phyloP scores from a whole-genome alignment of 2,329 filamentous ascomycete genomes.

The Colletotrichum nymphaeae region DNA sequence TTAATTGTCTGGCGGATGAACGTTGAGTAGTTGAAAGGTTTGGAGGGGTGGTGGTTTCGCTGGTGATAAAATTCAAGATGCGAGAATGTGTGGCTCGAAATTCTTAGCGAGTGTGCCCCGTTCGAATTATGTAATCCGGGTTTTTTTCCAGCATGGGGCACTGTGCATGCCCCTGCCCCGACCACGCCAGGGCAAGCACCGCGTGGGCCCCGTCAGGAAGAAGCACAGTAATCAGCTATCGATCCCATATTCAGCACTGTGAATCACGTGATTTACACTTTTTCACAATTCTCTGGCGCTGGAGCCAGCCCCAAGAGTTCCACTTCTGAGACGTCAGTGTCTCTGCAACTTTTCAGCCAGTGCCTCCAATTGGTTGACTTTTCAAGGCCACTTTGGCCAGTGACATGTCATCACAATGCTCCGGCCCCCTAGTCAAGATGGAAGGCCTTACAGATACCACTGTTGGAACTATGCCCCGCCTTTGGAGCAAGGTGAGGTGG shows the following conservation, averaged over 20 bases:
- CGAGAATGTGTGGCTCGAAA: slow-evolving; percentile 42
- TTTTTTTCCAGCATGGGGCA: background rate
- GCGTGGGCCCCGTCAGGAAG: too few species aligned
- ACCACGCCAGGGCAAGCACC: background rate
- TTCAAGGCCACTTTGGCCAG: background rate
- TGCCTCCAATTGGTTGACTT: background rate
- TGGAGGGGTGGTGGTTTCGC: slow-evolving; percentile 51
- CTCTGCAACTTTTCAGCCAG: background rate
- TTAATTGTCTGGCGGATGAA: slow-evolving; percentile 57
- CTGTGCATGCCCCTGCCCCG: slow-evolving; percentile 17
- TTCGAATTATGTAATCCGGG: slow-evolving; percentile 30
- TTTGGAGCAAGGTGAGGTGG: background rate
- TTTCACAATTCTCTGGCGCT: background rate
- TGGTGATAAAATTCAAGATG: slow-evolving; percentile 45
- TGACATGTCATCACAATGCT: background rate
- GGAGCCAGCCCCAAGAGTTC: slow-evolving; percentile 1
- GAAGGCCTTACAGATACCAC: background rate
- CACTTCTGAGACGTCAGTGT: background rate
- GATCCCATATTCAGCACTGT: background rate
- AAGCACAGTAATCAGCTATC: background rate
- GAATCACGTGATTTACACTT: background rate
- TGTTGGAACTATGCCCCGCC: background rate
- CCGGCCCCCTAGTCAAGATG: background rate
- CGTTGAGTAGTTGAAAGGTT: slow-evolving; percentile 55
- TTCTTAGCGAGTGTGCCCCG: slow-evolving; percentile 38